Conservation (phyloP, 805 yeast genomes). For the Schwanniomyces polymorphus region DNA sequence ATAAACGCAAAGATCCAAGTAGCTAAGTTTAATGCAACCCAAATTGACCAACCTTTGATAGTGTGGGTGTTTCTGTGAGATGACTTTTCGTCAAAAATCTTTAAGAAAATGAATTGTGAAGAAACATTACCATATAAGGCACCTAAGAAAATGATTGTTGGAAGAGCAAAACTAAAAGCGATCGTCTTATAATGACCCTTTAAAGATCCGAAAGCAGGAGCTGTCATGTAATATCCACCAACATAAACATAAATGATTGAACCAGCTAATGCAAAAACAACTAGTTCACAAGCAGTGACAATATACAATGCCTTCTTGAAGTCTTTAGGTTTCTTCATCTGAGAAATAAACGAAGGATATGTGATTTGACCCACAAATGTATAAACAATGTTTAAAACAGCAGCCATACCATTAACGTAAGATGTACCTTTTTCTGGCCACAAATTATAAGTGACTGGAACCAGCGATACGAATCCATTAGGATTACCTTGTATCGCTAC, state of each 20-base stretch:
- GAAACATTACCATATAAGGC: constrained; percentile 55
- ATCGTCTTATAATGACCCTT: constrained; percentile 47
- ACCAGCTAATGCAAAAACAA: constrained; percentile 56
- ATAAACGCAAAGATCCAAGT: constrained; percentile 56
- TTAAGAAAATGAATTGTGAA: constrained; percentile 50
- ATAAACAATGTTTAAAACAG: constrained; percentile 58
- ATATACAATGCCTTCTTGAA: constrained; percentile 55
- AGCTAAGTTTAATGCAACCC: constrained; percentile 44
- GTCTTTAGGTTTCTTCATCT: constrained; percentile 57
- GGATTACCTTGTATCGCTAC: constrained; percentile 57
- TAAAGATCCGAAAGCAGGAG: constrained; percentile 61
- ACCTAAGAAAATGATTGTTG: constrained; percentile 58
- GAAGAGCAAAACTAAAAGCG: constrained; percentile 61
- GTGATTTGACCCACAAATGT: constrained; percentile 67
- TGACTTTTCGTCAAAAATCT: constrained; percentile 43
- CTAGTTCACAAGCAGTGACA: constrained; percentile 51
- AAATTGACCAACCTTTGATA: constrained; percentile 49
- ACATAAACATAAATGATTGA: constrained; percentile 58
- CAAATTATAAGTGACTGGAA: constrained; percentile 43
- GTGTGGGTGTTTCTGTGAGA: constrained; percentile 50
- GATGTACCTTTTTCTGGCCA: constrained; percentile 57
- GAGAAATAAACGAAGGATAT: constrained; percentile 61
- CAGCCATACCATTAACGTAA: constrained; percentile 54
- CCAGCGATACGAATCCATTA: constrained; percentile 30
- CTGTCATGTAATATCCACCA: constrained; percentile 52